Percentiles rank a stretch among this genome's conserved stretches.
These are phyloP conservation scores for Chaetomiaceae sp. DNA, from an alignment of 2,329 filamentous ascomycete genomes.

Conservation along the genomic window DNA sequence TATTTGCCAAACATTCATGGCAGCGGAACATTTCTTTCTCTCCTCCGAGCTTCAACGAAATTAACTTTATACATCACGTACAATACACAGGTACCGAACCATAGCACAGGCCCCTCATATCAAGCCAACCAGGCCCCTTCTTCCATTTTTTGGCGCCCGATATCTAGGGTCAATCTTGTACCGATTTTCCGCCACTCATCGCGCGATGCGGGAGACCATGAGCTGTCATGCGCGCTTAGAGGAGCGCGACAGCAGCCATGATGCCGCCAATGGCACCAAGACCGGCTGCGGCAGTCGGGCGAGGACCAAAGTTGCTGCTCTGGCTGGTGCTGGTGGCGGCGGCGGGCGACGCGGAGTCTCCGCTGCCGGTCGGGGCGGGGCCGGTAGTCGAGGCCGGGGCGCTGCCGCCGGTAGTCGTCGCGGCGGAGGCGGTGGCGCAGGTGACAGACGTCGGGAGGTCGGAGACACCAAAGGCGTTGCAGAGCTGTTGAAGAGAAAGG, in stretches of 20 bases:
- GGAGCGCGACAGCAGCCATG: slow-evolving; percentile 27
- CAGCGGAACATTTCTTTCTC: too few relatives aligned
- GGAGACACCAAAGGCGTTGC: slow-evolving; percentile 31
- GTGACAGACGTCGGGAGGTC: slow-evolving; percentile 32
- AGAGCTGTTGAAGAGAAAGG: slow-evolving; percentile 22
- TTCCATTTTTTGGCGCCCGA: too few relatives aligned
- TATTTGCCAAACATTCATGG: not conserved
- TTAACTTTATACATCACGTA: slow-evolving; percentile 2
- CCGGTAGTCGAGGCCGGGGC: slow-evolving; percentile 6
- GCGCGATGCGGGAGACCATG: not conserved
- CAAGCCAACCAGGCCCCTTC: not conserved
- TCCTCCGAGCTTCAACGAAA: too few relatives aligned
- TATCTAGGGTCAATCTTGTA: too few relatives aligned
- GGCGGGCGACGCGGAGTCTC: too few relatives aligned
- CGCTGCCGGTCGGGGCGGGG: slow-evolving; percentile 13
- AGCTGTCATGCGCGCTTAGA: slow-evolving; percentile 15
- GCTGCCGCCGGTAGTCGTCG: slow-evolving; percentile 8
- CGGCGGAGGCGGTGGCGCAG: slow-evolving; percentile 22
- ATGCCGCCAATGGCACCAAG: slow-evolving; percentile 29
- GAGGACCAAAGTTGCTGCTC: slow-evolving; percentile 22
- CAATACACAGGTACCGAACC: not conserved
- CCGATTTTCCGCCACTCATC: not conserved
- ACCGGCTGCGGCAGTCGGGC: slow-evolving; percentile 25
- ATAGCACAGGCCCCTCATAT: not conserved
- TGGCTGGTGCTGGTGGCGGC: slow-evolving; percentile 2